Base-by-base conservation (phyloP, 1,284 basidiomycete genomes). In the Hemileia vastatrix region DNA sequence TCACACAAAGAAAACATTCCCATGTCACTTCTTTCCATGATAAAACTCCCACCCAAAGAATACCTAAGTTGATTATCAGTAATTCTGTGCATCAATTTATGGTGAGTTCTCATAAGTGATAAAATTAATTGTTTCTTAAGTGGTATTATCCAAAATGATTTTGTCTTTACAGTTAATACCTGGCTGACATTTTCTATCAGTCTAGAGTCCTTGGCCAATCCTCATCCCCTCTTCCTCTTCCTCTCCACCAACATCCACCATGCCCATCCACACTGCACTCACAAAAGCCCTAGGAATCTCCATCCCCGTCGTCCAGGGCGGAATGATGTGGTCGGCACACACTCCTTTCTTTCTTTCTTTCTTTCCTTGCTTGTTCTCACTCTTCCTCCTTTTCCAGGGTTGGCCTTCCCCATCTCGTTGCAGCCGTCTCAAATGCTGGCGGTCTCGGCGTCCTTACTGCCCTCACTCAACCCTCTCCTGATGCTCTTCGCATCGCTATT, bases 361-460 rank as follows among this genome's bases (percentile, higher is more conserved):
- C 18, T 6, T 8, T 43, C 36, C n/a, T 43, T 6, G 15, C 8
- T 43, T 43, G 36, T 43, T 43, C 8, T 43, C n/a, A n/a, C 6
- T 8, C n/a, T 43, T 8, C n/a, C n/a, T 43, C 36, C 36, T 43
- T n/a, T 43, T 56, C 19, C 66, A 89, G 85, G 87, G 87, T 91
- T 52, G 88, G 87, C 36, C 73, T 84, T 4, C 88, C 89, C 1
- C 72, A 75, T 57, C 81, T 93, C 11, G 87, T 80, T 43, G 83
- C 88, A 11, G 90, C 89, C 0, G 86, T 93, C 2, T 89, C 87
- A 18, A 84, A 90, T 64, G 90, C 88, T 0, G 92, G 92, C 4
- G 91, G 86, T 21, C 80, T 94, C 21, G 90, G 90, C 77, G 82
- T 95, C 65, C 78, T 95, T 58, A 95, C 92, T 1, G 92, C 90